These are phyloP conservation scores for Coffea eugenioides DNA, from an alignment of 257 asterid species.

Conservation along the genomic window DNA sequence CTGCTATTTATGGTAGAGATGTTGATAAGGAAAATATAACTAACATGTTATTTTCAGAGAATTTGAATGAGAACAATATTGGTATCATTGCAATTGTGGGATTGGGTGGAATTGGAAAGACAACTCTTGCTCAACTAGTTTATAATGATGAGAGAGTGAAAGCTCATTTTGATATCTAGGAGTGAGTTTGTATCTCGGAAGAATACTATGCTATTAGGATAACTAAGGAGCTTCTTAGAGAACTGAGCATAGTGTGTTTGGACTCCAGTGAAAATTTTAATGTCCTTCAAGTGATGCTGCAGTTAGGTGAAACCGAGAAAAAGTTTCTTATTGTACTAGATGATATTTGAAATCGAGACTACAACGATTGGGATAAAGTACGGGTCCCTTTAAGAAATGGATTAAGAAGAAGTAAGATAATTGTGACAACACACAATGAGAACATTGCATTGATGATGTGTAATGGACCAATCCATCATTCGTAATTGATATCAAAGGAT, in stretches of 20 bases:
- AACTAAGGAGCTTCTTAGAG: constrained; percentile 28
- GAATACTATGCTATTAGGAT: constrained; percentile 41
- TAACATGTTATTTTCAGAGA: neutral
- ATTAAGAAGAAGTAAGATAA: constrained; percentile 46
- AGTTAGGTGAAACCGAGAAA: constrained; percentile 37
- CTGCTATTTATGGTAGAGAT: constrained; percentile 3
- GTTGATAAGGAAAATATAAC: constrained; percentile 15
- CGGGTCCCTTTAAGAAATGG: constrained; percentile 41
- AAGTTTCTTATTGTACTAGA: constrained; percentile 56
- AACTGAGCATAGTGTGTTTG: constrained; percentile 31
- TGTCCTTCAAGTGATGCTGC: constrained; percentile 42
- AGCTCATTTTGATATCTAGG: constrained; percentile 33
- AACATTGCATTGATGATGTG: constrained; percentile 43
- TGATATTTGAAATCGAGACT: constrained; percentile 54
- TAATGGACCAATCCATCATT: neutral
- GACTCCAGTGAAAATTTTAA: constrained; percentile 31
- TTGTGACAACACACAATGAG: constrained; percentile 57
- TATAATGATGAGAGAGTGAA: constrained; percentile 38
- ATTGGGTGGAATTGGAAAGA: constrained; percentile 16
- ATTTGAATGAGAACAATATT: neutral
- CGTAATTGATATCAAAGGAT: neutral
- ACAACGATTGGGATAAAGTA: constrained; percentile 40
- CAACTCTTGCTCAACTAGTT: constrained; percentile 43
- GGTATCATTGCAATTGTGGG: constrained; percentile 22
- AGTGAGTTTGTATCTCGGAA: constrained; percentile 55